A percentile compares a stretch with the other conserved stretches of the same genome.
Conservation (phyloP, 23 red algal genomes). For the Cyanidioschyzon merolae region DNA sequence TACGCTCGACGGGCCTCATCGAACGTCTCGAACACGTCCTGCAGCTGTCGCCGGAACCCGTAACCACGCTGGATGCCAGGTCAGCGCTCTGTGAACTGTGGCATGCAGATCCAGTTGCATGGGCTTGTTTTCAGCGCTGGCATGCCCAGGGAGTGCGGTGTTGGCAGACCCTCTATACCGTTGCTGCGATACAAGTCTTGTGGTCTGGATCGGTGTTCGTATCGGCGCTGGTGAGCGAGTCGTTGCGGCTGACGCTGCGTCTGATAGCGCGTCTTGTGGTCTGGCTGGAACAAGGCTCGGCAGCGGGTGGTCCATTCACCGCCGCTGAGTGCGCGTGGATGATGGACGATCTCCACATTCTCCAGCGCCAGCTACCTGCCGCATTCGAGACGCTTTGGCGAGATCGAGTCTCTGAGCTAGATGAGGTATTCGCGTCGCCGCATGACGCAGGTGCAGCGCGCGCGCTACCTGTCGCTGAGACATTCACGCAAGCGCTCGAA, state of each 20-base stretch:
- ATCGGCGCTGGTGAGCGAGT: neutral
- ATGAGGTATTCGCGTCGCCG: neutral
- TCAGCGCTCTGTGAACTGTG: neutral
- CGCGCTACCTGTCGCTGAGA: neutral
- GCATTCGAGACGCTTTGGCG: neutral
- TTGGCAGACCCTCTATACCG: neutral
- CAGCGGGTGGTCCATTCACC: neutral
- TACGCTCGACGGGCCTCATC: neutral
- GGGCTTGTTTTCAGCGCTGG: neutral
- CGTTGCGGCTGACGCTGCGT: neutral
- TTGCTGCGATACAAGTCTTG: neutral
- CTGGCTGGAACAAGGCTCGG: neutral
- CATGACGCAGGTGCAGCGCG: neutral
- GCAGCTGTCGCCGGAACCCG: neutral
- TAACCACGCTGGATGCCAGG: neutral
- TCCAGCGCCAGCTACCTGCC: neutral
- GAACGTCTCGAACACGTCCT: neutral
- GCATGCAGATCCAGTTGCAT: neutral
- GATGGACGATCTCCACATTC: neutral
- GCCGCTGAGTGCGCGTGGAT: neutral
- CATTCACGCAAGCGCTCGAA: neutral
- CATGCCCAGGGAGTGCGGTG: neutral
- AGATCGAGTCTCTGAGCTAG: neutral
- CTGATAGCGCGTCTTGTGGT: neutral
- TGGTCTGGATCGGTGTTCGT: slow-evolving; percentile 3